Evolutionary conservation across 805 yeast species (phyloP).

Genomic region (Yarrowia hollandica): DNA sequence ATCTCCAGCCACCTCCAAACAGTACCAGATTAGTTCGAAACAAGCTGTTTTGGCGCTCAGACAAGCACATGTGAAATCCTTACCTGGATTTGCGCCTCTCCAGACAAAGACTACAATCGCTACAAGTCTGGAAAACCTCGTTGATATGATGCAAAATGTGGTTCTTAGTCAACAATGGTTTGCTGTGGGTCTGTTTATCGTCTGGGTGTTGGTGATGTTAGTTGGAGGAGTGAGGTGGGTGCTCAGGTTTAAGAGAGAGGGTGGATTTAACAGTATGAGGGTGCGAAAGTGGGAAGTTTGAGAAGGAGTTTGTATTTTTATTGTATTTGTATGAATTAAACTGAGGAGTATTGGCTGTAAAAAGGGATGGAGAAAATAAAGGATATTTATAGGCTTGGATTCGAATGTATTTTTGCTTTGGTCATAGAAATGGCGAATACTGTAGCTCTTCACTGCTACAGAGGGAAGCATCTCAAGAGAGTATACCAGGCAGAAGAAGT

Average conservation of each 20-base stretch:
- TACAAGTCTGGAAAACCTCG: constrained; percentile 14
- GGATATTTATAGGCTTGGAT: too few relatives aligned
- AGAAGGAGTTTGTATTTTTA: background rate
- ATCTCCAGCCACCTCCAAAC: background rate
- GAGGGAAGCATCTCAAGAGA: too few relatives aligned
- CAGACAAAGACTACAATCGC: constrained; percentile 4
- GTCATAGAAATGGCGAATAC: too few relatives aligned
- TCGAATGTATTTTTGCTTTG: background rate
- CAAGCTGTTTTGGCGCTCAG: background rate
- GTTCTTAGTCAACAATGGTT: constrained; percentile 6
- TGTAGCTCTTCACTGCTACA: too few relatives aligned
- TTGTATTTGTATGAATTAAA: background rate
- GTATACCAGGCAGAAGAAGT: too few relatives aligned
- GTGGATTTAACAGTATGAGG: background rate
- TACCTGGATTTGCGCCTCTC: constrained; percentile 11
- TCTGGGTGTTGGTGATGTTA: background rate
- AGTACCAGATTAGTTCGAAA: background rate
- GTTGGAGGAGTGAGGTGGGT: background rate
- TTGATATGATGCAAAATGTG: constrained; percentile 4
- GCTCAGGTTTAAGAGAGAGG: background rate
- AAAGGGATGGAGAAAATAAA: too few relatives aligned
- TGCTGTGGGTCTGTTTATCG: background rate
- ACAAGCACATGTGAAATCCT: background rate
- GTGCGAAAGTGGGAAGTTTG: background rate
- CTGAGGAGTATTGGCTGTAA: too few relatives aligned